Conservation (phyloP, 2,329 filamentous ascomycete species). For the Sclerotinia trifoliorum region DNA sequence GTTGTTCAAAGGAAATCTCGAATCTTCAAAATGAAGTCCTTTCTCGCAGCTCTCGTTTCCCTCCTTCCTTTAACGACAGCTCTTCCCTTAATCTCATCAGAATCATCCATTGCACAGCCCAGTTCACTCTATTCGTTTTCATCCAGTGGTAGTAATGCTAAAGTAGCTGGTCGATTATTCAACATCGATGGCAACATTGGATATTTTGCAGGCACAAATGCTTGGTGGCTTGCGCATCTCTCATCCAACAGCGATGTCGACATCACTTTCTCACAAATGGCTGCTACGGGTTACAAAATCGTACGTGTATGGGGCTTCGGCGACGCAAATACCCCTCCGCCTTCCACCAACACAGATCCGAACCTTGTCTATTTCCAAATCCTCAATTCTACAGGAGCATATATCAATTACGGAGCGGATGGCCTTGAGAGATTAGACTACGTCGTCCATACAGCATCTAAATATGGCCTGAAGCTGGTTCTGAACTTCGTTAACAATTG, state of each 20-base stretch:
- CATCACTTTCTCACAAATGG: conserved; percentile 18
- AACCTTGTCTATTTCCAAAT: conserved; percentile 48
- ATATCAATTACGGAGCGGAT: conserved; percentile 62
- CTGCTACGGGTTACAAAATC: conserved; percentile 52
- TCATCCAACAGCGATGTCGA: conserved; percentile 56
- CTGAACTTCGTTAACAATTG: conserved; percentile 68
- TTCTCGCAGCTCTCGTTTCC: conserved; percentile 10
- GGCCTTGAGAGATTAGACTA: conserved; percentile 65
- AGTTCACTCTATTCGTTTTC: conserved; percentile 6
- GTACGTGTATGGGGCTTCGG: conserved; percentile 55
- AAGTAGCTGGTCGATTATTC: conserved; percentile 41
- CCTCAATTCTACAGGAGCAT: conserved; percentile 48
- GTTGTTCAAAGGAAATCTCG: background rate
- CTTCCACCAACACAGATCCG: conserved; percentile 29
- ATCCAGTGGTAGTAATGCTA: conserved; percentile 23
- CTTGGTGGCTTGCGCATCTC: conserved; percentile 55
- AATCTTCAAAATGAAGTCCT: conserved; percentile 5
- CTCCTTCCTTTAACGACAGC: conserved; percentile 5
- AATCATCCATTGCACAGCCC: background rate
- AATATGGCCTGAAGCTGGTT: conserved; percentile 59
- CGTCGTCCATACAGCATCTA: conserved; percentile 59
- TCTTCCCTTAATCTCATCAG: conserved; percentile 8
- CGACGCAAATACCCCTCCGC: conserved; percentile 17
- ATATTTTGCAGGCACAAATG: conserved; percentile 55
- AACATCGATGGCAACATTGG: conserved; percentile 46